Percentiles rank a stretch among this genome's conserved stretches.
These are phyloP conservation scores for Verbascum thapsus DNA, from an alignment of 257 asterid genomes.

Conservation along the genomic window DNA sequence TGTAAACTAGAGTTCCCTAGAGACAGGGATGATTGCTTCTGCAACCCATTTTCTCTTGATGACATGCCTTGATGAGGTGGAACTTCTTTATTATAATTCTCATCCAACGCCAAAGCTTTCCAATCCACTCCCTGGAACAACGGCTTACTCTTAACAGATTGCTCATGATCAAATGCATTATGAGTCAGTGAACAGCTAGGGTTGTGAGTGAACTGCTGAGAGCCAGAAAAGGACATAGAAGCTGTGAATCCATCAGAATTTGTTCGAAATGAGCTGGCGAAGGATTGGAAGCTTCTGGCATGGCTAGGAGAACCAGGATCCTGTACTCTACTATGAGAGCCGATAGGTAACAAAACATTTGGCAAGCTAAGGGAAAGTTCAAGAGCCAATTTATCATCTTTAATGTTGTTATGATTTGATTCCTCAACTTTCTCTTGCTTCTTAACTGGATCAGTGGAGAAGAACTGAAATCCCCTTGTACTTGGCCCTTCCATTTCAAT, in stretches of 20 bases:
- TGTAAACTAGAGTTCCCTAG: slow-evolving; percentile 55
- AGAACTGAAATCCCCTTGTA: slow-evolving; percentile 72
- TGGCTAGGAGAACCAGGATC: slow-evolving; percentile 90
- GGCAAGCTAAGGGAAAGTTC: slow-evolving; percentile 99
- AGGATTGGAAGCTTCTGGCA: slow-evolving; percentile 82
- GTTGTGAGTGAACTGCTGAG: slow-evolving; percentile 93
- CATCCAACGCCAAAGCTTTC: slow-evolving; percentile 85
- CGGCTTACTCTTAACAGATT: slow-evolving; percentile 92
- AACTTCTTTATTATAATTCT: slow-evolving; percentile 61
- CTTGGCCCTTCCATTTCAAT: slow-evolving; percentile 71
- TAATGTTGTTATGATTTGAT: slow-evolving; percentile 46
- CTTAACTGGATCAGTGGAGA: slow-evolving; percentile 72
- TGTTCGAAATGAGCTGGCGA: slow-evolving; percentile 78
- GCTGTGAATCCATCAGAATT: slow-evolving; percentile 88
- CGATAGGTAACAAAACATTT: slow-evolving; percentile 78
- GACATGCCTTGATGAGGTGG: slow-evolving; percentile 51
- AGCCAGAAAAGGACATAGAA: slow-evolving; percentile 93
- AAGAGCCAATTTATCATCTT: slow-evolving; percentile 84
- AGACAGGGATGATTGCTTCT: slow-evolving; percentile 58
- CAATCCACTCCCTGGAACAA: slow-evolving; percentile 94
- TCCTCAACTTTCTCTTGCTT: slow-evolving; percentile 62
- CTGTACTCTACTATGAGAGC: slow-evolving; percentile 52
- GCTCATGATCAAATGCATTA: slow-evolving; percentile 71
- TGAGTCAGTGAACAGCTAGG: slow-evolving; percentile 94
- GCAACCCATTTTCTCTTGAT: slow-evolving; percentile 52